phyloP scores from a whole-genome alignment of 1,139 yeast species.

The Geotrichum siamense region DNA sequence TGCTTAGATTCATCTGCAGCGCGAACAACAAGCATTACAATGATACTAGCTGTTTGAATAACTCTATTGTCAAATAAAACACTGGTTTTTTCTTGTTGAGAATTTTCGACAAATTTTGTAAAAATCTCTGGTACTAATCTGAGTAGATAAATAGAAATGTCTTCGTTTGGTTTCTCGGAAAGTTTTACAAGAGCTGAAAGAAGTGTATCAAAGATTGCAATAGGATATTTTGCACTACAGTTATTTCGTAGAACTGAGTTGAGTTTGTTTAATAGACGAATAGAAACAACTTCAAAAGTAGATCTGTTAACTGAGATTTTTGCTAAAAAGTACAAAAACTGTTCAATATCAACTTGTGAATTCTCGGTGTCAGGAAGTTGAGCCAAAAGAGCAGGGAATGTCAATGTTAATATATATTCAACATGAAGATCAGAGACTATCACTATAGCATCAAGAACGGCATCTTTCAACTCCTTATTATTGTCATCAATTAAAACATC shows the following conservation, averaged over 20 bases:
- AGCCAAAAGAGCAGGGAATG: conserved; percentile 54
- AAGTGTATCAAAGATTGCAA: conserved; percentile 23
- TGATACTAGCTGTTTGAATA: conserved; percentile 9
- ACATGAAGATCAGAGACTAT: conserved; percentile 41
- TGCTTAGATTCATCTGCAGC: conserved; percentile 12
- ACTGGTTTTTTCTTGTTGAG: conserved; percentile 2
- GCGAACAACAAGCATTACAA: conserved; percentile 12
- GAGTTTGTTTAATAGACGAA: conserved; percentile 32
- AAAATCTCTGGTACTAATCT: conserved; percentile 18
- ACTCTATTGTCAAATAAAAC: conserved; percentile 11
- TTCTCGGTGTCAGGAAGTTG: conserved; percentile 41
- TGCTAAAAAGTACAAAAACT: conserved; percentile 30
- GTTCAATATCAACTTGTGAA: conserved; percentile 19
- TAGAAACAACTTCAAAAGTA: conserved; percentile 33
- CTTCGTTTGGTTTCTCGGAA: conserved; percentile 18
- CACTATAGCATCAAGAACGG: conserved; percentile 49
- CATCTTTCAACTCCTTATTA: conserved; percentile 29
- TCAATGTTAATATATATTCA: conserved; percentile 46
- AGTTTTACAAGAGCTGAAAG: conserved; percentile 22
- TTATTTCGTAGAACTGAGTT: conserved; percentile 20
- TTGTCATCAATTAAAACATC: conserved; percentile 50
- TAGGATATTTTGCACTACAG: conserved; percentile 20
- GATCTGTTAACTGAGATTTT: conserved; percentile 29
- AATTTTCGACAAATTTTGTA: conserved; percentile 12
- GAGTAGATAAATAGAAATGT: conserved; percentile 13